A percentile compares a stretch with the other conserved stretches of the same genome.
Conservation (phyloP, 2,329 filamentous ascomycete genomes). For the Clarireedia homoeocarpa region DNA sequence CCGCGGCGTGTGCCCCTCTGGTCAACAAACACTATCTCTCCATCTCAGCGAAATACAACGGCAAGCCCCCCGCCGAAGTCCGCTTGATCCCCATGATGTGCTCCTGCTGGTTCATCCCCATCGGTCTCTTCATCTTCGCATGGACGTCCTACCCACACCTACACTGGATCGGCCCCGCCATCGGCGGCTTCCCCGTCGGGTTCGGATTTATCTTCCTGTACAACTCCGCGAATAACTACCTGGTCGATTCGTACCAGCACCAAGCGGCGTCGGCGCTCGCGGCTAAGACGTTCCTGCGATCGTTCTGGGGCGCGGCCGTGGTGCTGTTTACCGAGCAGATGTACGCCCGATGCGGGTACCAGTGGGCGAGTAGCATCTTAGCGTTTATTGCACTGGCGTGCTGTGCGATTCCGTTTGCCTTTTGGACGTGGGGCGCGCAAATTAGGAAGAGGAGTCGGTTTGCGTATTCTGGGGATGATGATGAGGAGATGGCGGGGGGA, state of each 20-base stretch:
- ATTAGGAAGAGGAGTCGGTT: constrained; percentile 66
- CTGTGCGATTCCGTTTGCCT: constrained; percentile 75
- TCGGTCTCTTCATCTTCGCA: constrained; percentile 60
- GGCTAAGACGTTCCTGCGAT: constrained; percentile 72
- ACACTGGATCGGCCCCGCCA: constrained; percentile 49
- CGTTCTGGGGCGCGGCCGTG: constrained; percentile 70
- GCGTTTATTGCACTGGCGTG: constrained; percentile 70
- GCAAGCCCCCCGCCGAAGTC: constrained; percentile 67
- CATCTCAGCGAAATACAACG: constrained; percentile 48
- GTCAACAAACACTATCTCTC: constrained; percentile 80
- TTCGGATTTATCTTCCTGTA: constrained; percentile 62
- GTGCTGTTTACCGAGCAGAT: constrained; percentile 80
- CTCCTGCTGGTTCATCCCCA: constrained; percentile 64
- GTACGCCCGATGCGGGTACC: constrained; percentile 62
- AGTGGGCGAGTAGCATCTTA: constrained; percentile 68
- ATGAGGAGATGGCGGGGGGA: constrained; percentile 31
- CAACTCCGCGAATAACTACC: constrained; percentile 50
- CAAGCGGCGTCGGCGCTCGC: constrained; percentile 76
- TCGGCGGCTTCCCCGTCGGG: constrained; percentile 50
- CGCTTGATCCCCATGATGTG: constrained; percentile 79
- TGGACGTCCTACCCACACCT: constrained; percentile 53
- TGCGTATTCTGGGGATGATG: constrained; percentile 59
- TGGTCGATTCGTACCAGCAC: constrained; percentile 58
- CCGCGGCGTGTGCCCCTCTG: constrained; percentile 58
- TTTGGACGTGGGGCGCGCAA: constrained; percentile 66